Evolutionary conservation across 129 eudicot genomes (phyloP).

Genomic region (Tagetes erecta): DNA sequence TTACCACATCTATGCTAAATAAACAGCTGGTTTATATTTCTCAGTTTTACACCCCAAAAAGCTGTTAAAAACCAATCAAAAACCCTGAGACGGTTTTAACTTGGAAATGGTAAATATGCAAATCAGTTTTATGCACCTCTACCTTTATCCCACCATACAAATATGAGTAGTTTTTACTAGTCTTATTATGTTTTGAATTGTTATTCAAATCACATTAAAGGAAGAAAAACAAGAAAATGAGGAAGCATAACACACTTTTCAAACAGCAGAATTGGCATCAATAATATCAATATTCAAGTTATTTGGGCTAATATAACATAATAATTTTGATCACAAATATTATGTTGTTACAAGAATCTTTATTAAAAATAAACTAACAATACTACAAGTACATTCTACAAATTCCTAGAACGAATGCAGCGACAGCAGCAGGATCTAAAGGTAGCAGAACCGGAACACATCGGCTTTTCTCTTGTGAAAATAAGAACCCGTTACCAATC

Average conservation of each 20-base stretch:
- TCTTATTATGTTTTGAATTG: not conserved
- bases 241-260: not conserved
- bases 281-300: constrained; percentile 2
- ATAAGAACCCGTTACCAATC: too few species aligned
- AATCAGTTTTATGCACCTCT: too few species aligned
- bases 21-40: too few species aligned
- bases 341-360: constrained; percentile 33
- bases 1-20: too few species aligned
- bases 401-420: not conserved
- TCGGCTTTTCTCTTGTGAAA: too few species aligned
- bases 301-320: too few species aligned
- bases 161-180: too few species aligned
- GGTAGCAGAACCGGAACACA: not conserved
- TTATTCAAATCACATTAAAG: not conserved
- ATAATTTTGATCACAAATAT: constrained; percentile 18
- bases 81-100: too few species aligned
- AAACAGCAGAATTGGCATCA: not conserved
- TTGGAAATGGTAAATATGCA: too few species aligned
- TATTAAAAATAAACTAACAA: constrained; percentile 24
- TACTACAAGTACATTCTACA: constrained; percentile 28
- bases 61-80: too few species aligned
- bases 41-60: too few species aligned
- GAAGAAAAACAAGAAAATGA: not conserved
- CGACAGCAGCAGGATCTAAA: constrained; percentile 15
- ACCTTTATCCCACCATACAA: too few species aligned